Base-by-base conservation (phyloP, 78 protist species). In the Dictyostelium intermedium region DNA sequence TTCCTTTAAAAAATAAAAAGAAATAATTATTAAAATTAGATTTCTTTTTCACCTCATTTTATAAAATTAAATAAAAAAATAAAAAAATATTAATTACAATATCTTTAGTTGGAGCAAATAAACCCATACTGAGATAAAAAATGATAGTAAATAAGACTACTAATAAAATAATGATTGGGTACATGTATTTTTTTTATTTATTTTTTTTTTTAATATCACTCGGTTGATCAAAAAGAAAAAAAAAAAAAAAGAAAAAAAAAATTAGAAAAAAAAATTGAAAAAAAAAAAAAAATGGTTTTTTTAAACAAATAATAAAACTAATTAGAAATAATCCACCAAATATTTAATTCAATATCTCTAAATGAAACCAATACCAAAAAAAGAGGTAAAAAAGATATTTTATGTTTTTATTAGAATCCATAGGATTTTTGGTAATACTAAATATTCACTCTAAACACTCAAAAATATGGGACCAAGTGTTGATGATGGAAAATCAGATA, bases 21-120 rank as follows among this genome's bases (percentile, higher is more conserved):
- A 0, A 37, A 9, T 39, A 39, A n/a, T 37, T 35, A 27, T 39
- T 76, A 7, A 76, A 23, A 39, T 20, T 39, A 3, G 0, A 5
- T 11, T 16, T 74, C 23, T 13, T 39, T 74, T 27, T 27, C 5
- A n/a, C n/a, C n/a, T 8, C 0, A 10, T 27, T 10, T 69, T n/a
- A 1, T 20, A 3, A 13, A 27, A 7, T 53, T 53, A 53, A 16
- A 10, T 18, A 27, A 1, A 27, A 9, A 3, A 69, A 8, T 4
- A 37, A 16, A 16, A 74, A 32, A 11, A 34, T 5, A 73, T 16
- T 27, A 30, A 11, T 39, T 76, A 76, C 82, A 76, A 76, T 76
- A 76, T 76, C 82, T 39, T 76, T 39, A 5, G 82, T 76, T 39
- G 82, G 53, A 9, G 82, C 23, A 27, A 76, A 76, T 41, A 76